Percentiles rank a stretch among this genome's conserved stretches.
Conservation (phyloP, 257 asterid genomes). For the Fraxinus cuspidata region DNA sequence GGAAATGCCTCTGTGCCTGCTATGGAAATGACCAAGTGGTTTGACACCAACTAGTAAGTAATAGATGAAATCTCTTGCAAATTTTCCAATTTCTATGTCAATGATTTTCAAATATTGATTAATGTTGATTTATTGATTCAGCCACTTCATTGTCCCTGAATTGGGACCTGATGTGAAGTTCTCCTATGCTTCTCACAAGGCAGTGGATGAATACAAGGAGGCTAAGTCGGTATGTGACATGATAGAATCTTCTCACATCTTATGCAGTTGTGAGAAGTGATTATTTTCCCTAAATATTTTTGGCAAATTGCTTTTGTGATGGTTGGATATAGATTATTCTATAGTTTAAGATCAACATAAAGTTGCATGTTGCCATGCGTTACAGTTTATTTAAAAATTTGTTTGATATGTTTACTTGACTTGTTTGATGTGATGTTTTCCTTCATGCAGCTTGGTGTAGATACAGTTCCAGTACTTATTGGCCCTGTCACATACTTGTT, state of each 20-base stretch:
- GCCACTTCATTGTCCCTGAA: slow-evolving; percentile 62
- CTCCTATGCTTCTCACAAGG: slow-evolving; percentile 40
- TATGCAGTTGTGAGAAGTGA: background rate
- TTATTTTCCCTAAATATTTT: background rate
- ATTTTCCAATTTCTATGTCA: background rate
- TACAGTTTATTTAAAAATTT: background rate
- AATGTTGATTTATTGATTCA: slow-evolving; percentile 32
- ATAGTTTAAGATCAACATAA: background rate
- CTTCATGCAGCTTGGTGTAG: slow-evolving; percentile 75
- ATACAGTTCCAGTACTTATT: no score
- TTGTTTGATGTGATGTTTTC: slow-evolving; percentile 23
- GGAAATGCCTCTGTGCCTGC: slow-evolving; percentile 99
- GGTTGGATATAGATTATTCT: background rate
- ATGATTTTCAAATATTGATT: slow-evolving; percentile 13
- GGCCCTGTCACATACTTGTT: no score
- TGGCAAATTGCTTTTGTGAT: background rate
- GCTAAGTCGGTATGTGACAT: slow-evolving; percentile 36
- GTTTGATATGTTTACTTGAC: slow-evolving; percentile 3
- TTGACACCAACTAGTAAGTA: slow-evolving; percentile 98
- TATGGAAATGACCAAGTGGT: slow-evolving; percentile 99
- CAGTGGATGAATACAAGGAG: slow-evolving; percentile 40
- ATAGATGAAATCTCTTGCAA: slow-evolving; percentile 4
- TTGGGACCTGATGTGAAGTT: slow-evolving; percentile 40
- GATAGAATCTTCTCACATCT: background rate
- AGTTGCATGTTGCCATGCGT: background rate